Percentiles rank a stretch among this genome's conserved stretches.
Conservation (phyloP, 2,329 filamentous ascomycete species). For the Colletotrichum melonis region DNA sequence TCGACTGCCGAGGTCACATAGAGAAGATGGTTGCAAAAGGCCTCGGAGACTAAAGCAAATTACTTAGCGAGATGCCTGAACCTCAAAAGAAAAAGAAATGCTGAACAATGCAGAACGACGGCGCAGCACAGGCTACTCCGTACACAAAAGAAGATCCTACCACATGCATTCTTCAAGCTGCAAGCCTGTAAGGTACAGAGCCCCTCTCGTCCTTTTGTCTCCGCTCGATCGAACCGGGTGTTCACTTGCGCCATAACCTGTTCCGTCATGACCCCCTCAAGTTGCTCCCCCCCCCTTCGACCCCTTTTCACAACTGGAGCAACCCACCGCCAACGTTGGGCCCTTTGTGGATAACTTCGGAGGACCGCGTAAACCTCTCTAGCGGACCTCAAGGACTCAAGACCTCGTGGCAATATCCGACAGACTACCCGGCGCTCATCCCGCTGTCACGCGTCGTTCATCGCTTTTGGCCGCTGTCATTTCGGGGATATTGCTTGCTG, state of each 20-base stretch:
- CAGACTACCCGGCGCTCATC: background rate
- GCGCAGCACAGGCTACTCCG: background rate
- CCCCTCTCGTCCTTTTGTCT: background rate
- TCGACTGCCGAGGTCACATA: background rate
- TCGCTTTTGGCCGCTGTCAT: slow-evolving; percentile 3
- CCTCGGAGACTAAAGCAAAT: slow-evolving; percentile 16
- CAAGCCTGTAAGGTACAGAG: background rate
- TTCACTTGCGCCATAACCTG: background rate
- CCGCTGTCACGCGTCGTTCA: background rate
- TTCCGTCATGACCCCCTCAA: background rate
- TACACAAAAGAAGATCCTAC: background rate
- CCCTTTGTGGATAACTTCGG: slow-evolving; percentile 23
- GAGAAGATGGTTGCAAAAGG: background rate
- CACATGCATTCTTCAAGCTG: background rate
- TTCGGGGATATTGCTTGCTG: slow-evolving; percentile 26
- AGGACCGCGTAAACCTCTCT: background rate
- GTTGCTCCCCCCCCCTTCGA: background rate
- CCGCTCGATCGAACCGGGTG: background rate
- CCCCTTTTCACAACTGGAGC: background rate
- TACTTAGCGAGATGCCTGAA: slow-evolving; percentile 8
- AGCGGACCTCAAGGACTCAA: background rate
- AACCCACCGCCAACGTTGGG: slow-evolving; percentile 23
- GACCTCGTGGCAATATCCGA: slow-evolving; percentile 18
- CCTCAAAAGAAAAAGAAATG: background rate
- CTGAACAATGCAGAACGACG: background rate